Base-by-base conservation (phyloP, 2,329 filamentous ascomycete species). In the Didymosphaeria variabile region DNA sequence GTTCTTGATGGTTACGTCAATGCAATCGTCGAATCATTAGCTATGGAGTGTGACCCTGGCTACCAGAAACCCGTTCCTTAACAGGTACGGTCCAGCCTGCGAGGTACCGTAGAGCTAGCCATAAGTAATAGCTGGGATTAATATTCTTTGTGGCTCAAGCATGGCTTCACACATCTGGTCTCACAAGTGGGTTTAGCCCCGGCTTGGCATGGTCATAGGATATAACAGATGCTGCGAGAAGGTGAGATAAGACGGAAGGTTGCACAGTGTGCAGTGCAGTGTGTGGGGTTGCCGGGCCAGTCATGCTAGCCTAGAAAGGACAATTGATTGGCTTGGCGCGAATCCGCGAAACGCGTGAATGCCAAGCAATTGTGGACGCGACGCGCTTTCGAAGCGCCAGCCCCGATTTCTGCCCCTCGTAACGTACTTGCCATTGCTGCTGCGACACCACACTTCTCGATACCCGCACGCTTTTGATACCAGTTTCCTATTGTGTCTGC, bases 381-480 rank as follows among this genome's bases (percentile, higher is more conserved):
- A 36, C 32, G 32, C 32, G 49, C 49, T 50, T 40, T 40, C 38
- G 17, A 40, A 40, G 19, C 65, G 55, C 62, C 62, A 59, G 55
- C 54, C 63, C 60, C 61, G 63, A 65, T 59, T 53, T 40, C 58
- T 61, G 62, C 69, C 69, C 68, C 68, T 57, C 49, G 58, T 59
- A 55, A 52, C 55, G 46, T 47, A 44, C 32, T 53, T 29, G 56
- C 40, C 59, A 59, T 59, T 50, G 44, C 59, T 40, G 47, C 10
- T 40, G 54, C 59, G 46, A 55, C 66, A 58, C 55, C 57, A 60
- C 58, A 42, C 55, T 57, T 65, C 49, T 32, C 53, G 58, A 67
- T 63, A 65, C 40, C 65, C 59, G 38, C 54, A 36, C n/a, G 29
- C 36, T 55, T 57, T 55, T 53, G 13, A 50, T 46, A 26, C 17